Evolutionary conservation across 139 green algal species (phyloP), one percentile per base, ranked within the genome.

Genomic region (Chlamydomonas incerta): DNA sequence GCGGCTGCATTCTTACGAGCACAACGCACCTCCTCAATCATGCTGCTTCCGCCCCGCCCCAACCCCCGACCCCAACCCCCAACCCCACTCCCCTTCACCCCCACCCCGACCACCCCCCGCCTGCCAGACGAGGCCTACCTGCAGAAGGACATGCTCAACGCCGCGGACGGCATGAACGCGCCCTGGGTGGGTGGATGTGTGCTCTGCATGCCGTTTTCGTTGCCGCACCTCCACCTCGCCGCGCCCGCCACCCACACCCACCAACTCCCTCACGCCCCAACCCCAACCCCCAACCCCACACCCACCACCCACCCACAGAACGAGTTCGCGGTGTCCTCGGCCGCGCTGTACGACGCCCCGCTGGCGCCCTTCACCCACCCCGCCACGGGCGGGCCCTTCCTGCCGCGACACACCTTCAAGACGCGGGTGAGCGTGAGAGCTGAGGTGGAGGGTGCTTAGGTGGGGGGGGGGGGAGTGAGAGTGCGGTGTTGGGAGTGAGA

Each of bases 311-410:
- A 15, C 72, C 70, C 31, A 26, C 35, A 83, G 76, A 33, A 58
- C 37, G 76, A 83, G 76, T 83, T 83, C 41, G 41, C 41, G 41
- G 41, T 50, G 41, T 50, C 41, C 41, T 28, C 26, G 20, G 2
- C 2, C 14, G 6, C 9, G 13, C 55, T 70, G 8, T 81, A 69
- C 55, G 17, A 10, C 5, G 15, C 46, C 52, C 18, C 28, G 76
- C 76, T 83, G 76, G 28, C 41, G 37, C 76, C 76, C 60, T 83
- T 83, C 76, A 29, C 29, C 20, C 76, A 83, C 76, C 76, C 76
- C 76, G 76, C 67, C 47, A 66, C 33, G n/a, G 35, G 28, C 24
- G 66, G 72, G 34, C 8, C 60, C 60, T 57, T 88, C 31, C 11
- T 55, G 62, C 83, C 73, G 29, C 26, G 50, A 8, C 77, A 88